These are phyloP conservation scores for Metschnikowia hibisci DNA, from an alignment of 805 yeast genomes.

Conservation along the genomic window DNA sequence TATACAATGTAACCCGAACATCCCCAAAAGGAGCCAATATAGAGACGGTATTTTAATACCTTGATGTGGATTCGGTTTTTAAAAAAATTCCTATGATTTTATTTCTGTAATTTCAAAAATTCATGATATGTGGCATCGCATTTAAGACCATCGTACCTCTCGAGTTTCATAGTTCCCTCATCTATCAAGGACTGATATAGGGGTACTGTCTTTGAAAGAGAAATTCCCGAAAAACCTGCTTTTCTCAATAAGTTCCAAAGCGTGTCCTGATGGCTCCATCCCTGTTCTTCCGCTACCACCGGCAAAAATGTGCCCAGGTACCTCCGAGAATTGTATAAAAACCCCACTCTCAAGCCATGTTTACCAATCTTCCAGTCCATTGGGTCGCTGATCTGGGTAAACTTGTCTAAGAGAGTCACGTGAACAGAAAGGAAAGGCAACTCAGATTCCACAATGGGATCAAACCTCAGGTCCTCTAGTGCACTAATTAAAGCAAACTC, in stretches of 20 bases:
- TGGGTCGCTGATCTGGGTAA: slow-evolving; percentile 48
- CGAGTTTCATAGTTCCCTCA: slow-evolving; percentile 33
- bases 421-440: slow-evolving; percentile 49
- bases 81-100: too few relatives aligned
- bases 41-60: too few relatives aligned
- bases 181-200: slow-evolving; percentile 29
- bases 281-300: slow-evolving; percentile 82
- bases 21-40: too few relatives aligned
- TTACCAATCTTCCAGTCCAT: slow-evolving; percentile 76
- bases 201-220: slow-evolving; percentile 13
- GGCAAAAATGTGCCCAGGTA: slow-evolving; percentile 85
- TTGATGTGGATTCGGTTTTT: too few relatives aligned
- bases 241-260: slow-evolving; percentile 66
- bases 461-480: slow-evolving; percentile 72
- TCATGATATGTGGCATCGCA: slow-evolving; percentile 24
- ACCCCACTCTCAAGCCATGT: slow-evolving; percentile 71
- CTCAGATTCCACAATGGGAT: slow-evolving; percentile 57
- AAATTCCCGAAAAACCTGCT: slow-evolving; percentile 46
- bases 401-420: slow-evolving; percentile 65
- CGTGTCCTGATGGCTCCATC: slow-evolving; percentile 74
- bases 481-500: slow-evolving; percentile 63
- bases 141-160: slow-evolving; percentile 37
- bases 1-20: too few relatives aligned
- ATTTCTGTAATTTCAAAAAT: slow-evolving; percentile 8
- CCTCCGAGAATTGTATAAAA: slow-evolving; percentile 36